Base-by-base conservation (phyloP, 2,329 filamentous ascomycete species). In the Cladosporium phlei region DNA sequence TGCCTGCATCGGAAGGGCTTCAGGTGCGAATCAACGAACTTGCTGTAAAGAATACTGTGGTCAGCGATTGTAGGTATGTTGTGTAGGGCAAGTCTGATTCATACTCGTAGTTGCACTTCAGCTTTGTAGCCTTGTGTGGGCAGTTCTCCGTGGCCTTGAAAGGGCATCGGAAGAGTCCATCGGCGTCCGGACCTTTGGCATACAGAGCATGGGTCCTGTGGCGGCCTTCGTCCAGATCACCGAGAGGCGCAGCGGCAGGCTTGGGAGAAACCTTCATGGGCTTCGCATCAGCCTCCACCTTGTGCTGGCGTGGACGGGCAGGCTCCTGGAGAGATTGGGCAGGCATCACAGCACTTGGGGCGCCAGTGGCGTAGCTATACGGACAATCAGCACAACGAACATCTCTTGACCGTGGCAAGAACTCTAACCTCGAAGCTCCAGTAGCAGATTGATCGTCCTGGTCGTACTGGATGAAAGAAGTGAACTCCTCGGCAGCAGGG, bases 51-150 rank as follows among this genome's bases (percentile, higher is more conserved):
- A 56, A 60, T 52, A 60, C 34, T 44, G 50, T 60, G 11, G 40
- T 44, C 20, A 44, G 40, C n/a, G 8, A 33, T 20, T 20, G 7
- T 19, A 10, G 19, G 20, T n/a, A 9, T 21, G 20, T 38, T 42
- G 38, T 12, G 25, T 12, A n/a, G 14, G 33, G 32, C 2, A 21
- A n/a, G 24, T 3, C 14, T 37, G 33, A 7, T 24, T 72, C 88
- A 79, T 84, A 95, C 90, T 96, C 90, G 66, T 96, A 97, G 72
- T 95, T 95, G 82, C 91, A 96, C 80, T 96, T 96, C 59, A 97
- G 86, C 74, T 94, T 93, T 63, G 94, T 93, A 30, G 90, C 82
- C 71, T 87, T 86, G 80, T 96, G 91, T 68, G 80, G 86, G 79
- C 91, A 97, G 62, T 82, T 76, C 40, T 78, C 71, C 48, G 75